Evolutionary conservation across 116 monocot species (phyloP), one percentile per base, ranked within the genome.

Genomic region (Posidonia oceanica): DNA sequence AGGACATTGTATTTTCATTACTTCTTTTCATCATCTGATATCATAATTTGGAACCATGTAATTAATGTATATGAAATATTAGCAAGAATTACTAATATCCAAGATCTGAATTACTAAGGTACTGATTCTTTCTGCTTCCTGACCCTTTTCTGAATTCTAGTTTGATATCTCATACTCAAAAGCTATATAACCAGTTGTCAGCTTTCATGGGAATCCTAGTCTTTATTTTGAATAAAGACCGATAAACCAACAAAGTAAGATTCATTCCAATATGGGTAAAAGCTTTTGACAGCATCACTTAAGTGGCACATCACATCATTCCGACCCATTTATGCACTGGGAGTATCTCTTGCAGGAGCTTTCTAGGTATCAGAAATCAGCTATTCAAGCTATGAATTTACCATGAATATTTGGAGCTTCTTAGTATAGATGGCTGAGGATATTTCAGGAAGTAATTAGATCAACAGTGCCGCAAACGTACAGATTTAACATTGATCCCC

Each of bases 341-440:
- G 29, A 51, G 37, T 63, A 18, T 59, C 40, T 53, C 61, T 63
- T 69, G 54, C 54, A 74, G 54, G n/a, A 64, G 16, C 18, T 74
- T 61, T 37, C 39, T 69, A 36, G n/a, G 18, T 16, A 39, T 16
- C 48, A 82, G 29, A 78, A 72, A 71, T 70, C 75, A 83, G 59
- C 61, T 66, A 80, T 68, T 64, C 22, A 67, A 61, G 78, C 64
- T 76, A 29, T 73, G 79, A 78, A 77, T 62, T 89, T 89, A 83
- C 85, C 89, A 63, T 74, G 68, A 59, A 72, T 61, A 62, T 54
- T 57, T 69, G 65, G 61, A 72, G 78, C 78, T 74, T 80, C 87
- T 73, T 72, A 70, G 65, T 66, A 70, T 52, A 39, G 70, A 75
- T 73, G 72, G 71, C 60, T 80, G 80, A 78, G 80, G 64, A 84